These are phyloP conservation scores for Phyllosticta paracitricarpa DNA, from an alignment of 2,329 filamentous ascomycete species.

Conservation along the genomic window DNA sequence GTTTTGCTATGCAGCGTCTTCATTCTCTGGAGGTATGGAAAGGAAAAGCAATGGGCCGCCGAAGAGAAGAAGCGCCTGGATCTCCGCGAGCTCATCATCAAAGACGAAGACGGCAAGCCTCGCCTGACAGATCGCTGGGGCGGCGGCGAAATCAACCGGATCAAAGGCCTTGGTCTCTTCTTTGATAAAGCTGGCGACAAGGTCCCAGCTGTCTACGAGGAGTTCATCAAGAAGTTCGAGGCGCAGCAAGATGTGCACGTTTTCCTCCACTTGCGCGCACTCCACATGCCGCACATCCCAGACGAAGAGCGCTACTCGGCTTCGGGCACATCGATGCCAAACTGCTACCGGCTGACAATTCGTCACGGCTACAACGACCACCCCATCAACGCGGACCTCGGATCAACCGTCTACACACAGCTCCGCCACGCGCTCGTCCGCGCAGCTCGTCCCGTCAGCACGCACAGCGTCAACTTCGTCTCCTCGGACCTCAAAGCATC, in stretches of 20 bases:
- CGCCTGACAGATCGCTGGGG: conserved; percentile 33
- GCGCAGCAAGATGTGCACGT: conserved; percentile 58
- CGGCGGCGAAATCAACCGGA: conserved; percentile 29
- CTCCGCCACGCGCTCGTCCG: conserved; percentile 34
- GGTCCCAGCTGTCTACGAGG: conserved; percentile 57
- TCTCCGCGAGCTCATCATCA: conserved; percentile 38
- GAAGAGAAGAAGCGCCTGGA: conserved; percentile 52
- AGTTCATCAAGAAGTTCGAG: conserved; percentile 63
- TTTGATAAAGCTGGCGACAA: conserved; percentile 66
- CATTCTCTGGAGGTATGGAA: conserved; percentile 68
- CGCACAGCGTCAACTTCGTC: not conserved
- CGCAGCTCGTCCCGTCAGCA: not conserved
- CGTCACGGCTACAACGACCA: conserved; percentile 66
- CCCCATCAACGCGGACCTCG: conserved; percentile 56
- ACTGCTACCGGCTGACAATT: conserved; percentile 59
- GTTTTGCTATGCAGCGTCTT: conserved; percentile 54
- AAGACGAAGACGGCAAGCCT: conserved; percentile 22
- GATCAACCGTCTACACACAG: conserved; percentile 49
- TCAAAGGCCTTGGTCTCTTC: conserved; percentile 55
- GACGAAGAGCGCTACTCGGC: conserved; percentile 41
- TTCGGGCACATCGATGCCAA: conserved; percentile 39
- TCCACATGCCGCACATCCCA: conserved; percentile 41
- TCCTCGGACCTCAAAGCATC: not conserved
- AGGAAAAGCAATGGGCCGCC: conserved; percentile 65
- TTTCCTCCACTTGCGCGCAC: conserved; percentile 62